phyloP scores from a whole-genome alignment of 164 flowering plant genomes.

The Malania oleifera region DNA sequence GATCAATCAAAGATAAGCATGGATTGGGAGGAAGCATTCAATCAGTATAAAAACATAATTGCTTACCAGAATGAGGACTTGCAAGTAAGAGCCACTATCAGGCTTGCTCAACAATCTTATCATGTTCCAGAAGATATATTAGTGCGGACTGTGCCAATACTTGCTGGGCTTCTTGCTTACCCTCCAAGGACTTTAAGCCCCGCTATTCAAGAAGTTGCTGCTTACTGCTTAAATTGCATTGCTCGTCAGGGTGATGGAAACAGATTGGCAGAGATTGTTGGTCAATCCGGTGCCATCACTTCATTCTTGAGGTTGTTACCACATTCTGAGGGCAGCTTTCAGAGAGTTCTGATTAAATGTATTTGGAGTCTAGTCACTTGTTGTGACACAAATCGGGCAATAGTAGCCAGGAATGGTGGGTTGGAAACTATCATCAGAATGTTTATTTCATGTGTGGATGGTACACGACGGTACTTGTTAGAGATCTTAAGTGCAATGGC shows the following conservation, averaged over 20 bases:
- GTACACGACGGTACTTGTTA: slow-evolving; percentile 29
- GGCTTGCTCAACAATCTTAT: slow-evolving; percentile 33
- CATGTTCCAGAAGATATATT: slow-evolving; percentile 35
- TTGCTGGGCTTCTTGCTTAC: slow-evolving; percentile 28
- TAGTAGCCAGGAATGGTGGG: slow-evolving; percentile 37
- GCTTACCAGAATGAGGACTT: slow-evolving; percentile 22
- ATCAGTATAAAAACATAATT: slow-evolving; percentile 24
- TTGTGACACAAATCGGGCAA: slow-evolving; percentile 17
- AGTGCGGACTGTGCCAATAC: slow-evolving; percentile 27
- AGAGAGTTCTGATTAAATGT: slow-evolving; percentile 26
- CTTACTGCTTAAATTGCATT: slow-evolving; percentile 34
- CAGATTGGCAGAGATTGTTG: slow-evolving; percentile 26
- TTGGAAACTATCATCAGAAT: slow-evolving; percentile 28
- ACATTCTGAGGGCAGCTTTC: slow-evolving; percentile 20
- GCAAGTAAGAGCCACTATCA: slow-evolving; percentile 27
- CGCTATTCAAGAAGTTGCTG: slow-evolving; percentile 31
- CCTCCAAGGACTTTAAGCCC: slow-evolving; percentile 9
- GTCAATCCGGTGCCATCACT: slow-evolving; percentile 29
- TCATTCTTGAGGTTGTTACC: slow-evolving; percentile 29
- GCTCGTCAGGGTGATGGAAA: slow-evolving; percentile 29
- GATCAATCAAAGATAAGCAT: slow-evolving; percentile 7
- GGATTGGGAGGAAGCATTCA: slow-evolving; percentile 36
- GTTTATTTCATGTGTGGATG: slow-evolving; percentile 20
- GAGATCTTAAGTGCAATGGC: slow-evolving; percentile 48
- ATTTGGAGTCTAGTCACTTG: slow-evolving; percentile 29